Evolutionary conservation across 139 green algal genomes (phyloP).

Genomic region (Closterium sp.): DNA sequence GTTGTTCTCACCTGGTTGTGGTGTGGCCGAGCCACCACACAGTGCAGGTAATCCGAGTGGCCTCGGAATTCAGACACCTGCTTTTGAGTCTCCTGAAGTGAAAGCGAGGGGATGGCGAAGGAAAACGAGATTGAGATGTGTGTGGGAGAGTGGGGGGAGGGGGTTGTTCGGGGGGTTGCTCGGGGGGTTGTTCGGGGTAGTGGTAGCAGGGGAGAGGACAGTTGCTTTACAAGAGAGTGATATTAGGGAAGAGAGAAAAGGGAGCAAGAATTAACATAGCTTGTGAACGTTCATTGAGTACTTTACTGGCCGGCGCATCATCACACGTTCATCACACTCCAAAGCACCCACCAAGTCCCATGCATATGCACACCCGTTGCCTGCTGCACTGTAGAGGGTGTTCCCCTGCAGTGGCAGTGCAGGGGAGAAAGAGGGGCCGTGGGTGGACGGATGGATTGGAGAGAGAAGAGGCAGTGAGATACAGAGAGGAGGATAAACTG

Average conservation of each 20-base stretch:
- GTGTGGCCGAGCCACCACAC: neutral
- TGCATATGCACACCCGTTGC: neutral
- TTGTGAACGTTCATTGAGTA: too few relatives aligned
- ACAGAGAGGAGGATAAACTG: neutral
- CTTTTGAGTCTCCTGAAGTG: neutral
- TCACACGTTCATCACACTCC: too few relatives aligned
- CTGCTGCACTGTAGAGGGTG: neutral
- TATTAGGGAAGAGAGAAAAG: too few relatives aligned
- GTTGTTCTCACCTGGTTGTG: neutral
- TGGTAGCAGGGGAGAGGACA: too few relatives aligned
- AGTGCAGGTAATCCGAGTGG: neutral
- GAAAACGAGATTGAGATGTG: neutral
- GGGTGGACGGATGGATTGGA: neutral
- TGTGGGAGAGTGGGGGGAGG: too few relatives aligned
- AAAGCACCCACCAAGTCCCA: neutral
- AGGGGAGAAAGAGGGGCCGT: neutral
- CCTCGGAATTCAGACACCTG: neutral
- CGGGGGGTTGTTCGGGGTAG: too few relatives aligned
- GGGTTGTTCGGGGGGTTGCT: too few relatives aligned
- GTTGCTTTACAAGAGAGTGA: too few relatives aligned
- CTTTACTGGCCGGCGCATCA: too few relatives aligned
- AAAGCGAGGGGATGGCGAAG: neutral
- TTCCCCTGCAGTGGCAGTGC: neutral
- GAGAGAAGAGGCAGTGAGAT: neutral
- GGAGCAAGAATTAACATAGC: too few relatives aligned